Evolutionary conservation across 2,329 filamentous ascomycete genomes (phyloP).

Genomic region (Colletotrichum tropicale): DNA sequence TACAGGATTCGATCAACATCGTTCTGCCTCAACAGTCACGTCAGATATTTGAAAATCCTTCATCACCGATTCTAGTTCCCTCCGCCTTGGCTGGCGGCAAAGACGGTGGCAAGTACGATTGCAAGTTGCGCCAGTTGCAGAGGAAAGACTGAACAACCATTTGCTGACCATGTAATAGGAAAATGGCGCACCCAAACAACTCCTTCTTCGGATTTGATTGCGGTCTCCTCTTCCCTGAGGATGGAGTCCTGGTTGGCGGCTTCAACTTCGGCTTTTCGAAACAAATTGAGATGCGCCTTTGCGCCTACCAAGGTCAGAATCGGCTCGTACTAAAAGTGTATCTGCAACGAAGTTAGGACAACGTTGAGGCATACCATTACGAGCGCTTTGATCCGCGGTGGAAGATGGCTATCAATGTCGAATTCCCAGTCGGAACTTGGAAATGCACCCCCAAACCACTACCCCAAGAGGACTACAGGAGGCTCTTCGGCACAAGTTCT

Average conservation of each 20-base stretch:
- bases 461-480: not conserved
- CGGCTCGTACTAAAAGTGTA: not conserved
- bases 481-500: not conserved
- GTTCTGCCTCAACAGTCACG: not conserved
- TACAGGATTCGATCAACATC: not conserved
- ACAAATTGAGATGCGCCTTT: not conserved
- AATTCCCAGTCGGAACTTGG: not conserved
- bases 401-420: not conserved
- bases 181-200: not conserved
- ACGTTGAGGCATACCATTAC: too few relatives aligned
- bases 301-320: not conserved
- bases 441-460: not conserved
- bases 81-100: too few relatives aligned
- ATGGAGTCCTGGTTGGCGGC: not conserved
- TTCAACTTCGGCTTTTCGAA: not conserved
- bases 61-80: too few relatives aligned
- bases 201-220: not conserved
- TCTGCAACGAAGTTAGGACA: not conserved
- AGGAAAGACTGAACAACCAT: not conserved
- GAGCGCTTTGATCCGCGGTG: too few relatives aligned
- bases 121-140: not conserved
- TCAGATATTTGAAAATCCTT: too few relatives aligned
- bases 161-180: not conserved
- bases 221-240: not conserved
- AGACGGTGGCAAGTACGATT: too few relatives aligned